A percentile compares a stretch with the other conserved stretches of the same genome.
Evolutionary conservation across 768 basidiomycete genomes (phyloP).

Genomic region (Mycena chlorophos): DNA sequence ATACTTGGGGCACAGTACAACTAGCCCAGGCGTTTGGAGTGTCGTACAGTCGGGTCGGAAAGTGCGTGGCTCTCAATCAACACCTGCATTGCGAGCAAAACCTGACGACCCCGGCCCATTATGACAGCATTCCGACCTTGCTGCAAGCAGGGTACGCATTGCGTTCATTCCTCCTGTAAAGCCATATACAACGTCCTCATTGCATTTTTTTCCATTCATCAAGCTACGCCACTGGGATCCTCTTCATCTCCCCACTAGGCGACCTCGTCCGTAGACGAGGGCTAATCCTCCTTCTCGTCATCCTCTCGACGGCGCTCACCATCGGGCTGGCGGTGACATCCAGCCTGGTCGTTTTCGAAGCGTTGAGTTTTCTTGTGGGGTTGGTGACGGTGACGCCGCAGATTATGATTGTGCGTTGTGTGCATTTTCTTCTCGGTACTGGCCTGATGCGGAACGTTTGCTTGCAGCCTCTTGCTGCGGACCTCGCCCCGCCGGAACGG

Average conservation of each 20-base stretch:
- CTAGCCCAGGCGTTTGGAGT: conserved; percentile 40
- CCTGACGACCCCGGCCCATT: not conserved
- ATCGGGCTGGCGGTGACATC: conserved; percentile 52
- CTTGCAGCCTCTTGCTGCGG: conserved; percentile 45
- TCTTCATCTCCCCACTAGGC: conserved; percentile 60
- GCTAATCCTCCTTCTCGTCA: conserved; percentile 47
- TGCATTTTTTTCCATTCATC: not conserved
- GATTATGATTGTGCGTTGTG: conserved; percentile 29
- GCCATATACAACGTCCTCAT: too few relatives aligned
- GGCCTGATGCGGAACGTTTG: not conserved
- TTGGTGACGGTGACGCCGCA: conserved; percentile 51
- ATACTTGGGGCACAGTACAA: conserved; percentile 34
- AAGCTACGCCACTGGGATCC: conserved; percentile 55
- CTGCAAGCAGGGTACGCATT: conserved; percentile 60
- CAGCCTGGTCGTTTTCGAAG: conserved; percentile 47
- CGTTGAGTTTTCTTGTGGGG: conserved; percentile 53
- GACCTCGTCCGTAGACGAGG: conserved; percentile 62
- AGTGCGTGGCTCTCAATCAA: conserved; percentile 17
- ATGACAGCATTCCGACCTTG: conserved; percentile 40
- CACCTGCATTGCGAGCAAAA: not conserved
- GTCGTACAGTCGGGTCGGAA: conserved; percentile 26
- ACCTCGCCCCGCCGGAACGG: conserved; percentile 57
- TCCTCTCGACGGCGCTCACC: conserved; percentile 43
- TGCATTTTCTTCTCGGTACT: conserved; percentile 35
- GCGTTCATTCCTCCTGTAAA: not conserved